Evolutionary conservation across 2,329 filamentous ascomycete genomes (phyloP).

Genomic region (Stagonosporopsis rhizophila): DNA sequence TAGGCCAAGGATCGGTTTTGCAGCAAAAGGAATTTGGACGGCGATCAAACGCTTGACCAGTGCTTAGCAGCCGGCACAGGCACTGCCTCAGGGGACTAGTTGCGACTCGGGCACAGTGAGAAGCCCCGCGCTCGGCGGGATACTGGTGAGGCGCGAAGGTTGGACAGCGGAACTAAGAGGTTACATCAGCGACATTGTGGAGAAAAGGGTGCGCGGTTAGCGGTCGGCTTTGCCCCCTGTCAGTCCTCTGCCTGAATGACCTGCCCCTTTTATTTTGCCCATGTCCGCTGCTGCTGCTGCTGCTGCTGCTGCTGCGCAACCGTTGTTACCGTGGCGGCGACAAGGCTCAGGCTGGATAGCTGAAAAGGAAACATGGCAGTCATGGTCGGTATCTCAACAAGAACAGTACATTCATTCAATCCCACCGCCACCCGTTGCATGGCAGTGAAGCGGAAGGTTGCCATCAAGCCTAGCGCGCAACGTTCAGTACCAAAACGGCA

Average conservation of each 20-base stretch:
- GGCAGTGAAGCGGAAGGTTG: constrained; percentile 9
- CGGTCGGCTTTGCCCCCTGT: constrained; percentile 32
- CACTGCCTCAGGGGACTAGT: constrained; percentile 44
- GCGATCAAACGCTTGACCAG: constrained; percentile 51
- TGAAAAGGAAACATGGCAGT: constrained; percentile 5
- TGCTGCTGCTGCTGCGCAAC: constrained; percentile 9
- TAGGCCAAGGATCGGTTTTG: constrained; percentile 16
- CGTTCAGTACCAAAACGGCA: constrained; percentile 28
- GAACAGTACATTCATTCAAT: constrained; percentile 2
- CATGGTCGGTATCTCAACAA: neutral
- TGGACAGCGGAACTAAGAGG: constrained; percentile 27
- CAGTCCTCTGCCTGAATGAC: constrained; percentile 22
- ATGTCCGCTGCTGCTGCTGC: constrained; percentile 3
- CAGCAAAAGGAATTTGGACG: constrained; percentile 43
- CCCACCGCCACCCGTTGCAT: constrained; percentile 27
- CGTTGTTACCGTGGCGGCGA: constrained; percentile 1
- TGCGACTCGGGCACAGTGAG: constrained; percentile 22
- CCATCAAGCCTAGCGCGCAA: constrained; percentile 9
- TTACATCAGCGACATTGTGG: constrained; percentile 32
- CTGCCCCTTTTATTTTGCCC: constrained; percentile 7
- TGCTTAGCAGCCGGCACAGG: constrained; percentile 42
- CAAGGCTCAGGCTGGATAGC: neutral
- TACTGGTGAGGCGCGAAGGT: constrained; percentile 22
- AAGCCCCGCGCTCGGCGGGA: constrained; percentile 25
- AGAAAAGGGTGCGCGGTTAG: constrained; percentile 22